Evolutionary conservation across 257 asterid genomes (phyloP).

Genomic region (Fraxinus anomala): DNA sequence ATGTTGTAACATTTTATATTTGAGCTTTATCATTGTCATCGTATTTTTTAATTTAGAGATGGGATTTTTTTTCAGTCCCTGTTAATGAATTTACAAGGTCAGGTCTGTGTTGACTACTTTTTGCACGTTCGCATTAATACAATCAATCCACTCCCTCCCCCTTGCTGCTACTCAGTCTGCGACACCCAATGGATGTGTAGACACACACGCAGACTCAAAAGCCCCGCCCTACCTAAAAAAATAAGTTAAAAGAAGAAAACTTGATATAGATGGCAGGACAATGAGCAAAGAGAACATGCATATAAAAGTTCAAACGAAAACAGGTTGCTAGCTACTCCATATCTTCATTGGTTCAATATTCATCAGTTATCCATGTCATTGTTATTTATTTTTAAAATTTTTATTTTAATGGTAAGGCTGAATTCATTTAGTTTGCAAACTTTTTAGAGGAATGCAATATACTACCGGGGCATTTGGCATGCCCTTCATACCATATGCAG

Average conservation of each 20-base stretch:
- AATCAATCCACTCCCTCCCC: background rate
- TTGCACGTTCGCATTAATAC: background rate
- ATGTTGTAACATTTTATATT: background rate
- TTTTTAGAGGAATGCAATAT: slow-evolving; percentile 69
- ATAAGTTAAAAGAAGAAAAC: slow-evolving; percentile 12
- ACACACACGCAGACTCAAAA: background rate
- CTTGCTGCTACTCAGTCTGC: background rate
- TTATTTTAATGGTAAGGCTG: slow-evolving; percentile 2
- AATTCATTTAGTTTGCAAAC: slow-evolving; percentile 16
- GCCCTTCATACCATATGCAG: slow-evolving; percentile 77
- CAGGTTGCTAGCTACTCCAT: background rate
- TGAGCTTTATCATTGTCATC: background rate
- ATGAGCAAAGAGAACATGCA: background rate
- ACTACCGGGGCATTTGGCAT: slow-evolving; percentile 84
- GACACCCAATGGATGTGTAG: background rate
- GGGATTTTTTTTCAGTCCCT: slow-evolving; percentile 8
- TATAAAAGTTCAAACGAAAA: background rate
- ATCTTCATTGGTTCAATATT: background rate
- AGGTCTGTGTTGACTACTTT: background rate
- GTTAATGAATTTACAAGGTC: background rate
- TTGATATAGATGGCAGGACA: background rate
- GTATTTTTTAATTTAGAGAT: background rate
- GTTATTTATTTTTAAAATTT: background rate
- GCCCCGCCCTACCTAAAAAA: background rate
- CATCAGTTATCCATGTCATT: slow-evolving; percentile 3